Evolutionary conservation across 331 rosid genomes (phyloP).

Genomic region (Acacia concinna): DNA sequence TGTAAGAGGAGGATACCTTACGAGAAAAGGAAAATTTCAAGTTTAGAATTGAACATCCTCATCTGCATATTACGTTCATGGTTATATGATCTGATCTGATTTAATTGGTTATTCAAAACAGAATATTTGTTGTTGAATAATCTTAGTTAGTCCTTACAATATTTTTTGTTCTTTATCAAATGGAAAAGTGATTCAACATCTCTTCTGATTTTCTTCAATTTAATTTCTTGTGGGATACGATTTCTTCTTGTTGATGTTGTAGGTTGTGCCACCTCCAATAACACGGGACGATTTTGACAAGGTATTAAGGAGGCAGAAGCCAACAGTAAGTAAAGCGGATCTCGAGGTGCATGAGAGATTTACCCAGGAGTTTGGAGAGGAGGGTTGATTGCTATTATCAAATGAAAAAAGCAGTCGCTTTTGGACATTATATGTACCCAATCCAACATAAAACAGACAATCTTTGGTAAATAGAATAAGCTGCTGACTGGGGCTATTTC

Average conservation of each 20-base stretch:
- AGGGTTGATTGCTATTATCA: conserved; percentile 46
- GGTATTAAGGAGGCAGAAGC: conserved; percentile 69
- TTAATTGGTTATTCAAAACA: background rate
- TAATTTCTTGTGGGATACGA: background rate
- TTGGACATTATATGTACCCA: background rate
- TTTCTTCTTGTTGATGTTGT: conserved; percentile 25
- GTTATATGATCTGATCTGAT: background rate
- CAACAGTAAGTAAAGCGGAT: conserved; percentile 74
- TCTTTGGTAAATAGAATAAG: background rate
- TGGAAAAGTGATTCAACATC: background rate
- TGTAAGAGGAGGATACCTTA: background rate
- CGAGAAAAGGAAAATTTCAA: background rate
- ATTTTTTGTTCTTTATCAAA: background rate
- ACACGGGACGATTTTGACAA: conserved; percentile 61
- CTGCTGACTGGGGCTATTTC: background rate
- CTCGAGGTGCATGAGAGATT: conserved; percentile 73
- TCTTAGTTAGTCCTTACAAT: background rate
- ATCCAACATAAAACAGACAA: background rate
- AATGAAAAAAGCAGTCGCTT: background rate
- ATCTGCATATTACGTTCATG: background rate
- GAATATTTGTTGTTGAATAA: background rate
- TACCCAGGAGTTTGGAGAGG: conserved; percentile 79
- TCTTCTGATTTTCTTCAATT: background rate
- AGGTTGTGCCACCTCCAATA: conserved; percentile 83
- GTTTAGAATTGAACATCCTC: background rate